Conservation (phyloP, 192 early-diverging fungal genomes). For the Gorgonomyces haynaldii region DNA sequence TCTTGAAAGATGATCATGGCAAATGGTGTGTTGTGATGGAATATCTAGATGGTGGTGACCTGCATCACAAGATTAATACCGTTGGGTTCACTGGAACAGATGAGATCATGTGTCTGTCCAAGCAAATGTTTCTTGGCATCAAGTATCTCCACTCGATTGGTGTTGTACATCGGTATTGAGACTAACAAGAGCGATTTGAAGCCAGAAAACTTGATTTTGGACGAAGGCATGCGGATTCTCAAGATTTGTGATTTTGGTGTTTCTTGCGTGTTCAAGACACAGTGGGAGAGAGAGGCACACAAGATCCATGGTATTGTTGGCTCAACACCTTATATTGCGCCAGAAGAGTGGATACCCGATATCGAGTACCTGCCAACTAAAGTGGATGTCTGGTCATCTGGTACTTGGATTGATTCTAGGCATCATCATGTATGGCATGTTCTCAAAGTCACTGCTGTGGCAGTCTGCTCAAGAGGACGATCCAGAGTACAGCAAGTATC, state of each 20-base stretch:
- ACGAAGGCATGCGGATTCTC: conserved; percentile 25
- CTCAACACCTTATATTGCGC: conserved; percentile 45
- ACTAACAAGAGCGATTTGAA: conserved; percentile 24
- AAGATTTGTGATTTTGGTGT: conserved; percentile 50
- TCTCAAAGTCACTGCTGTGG: conserved; percentile 20
- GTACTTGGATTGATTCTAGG: conserved; percentile 11
- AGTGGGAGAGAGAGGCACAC: conserved; percentile 28
- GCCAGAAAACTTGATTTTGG: conserved; percentile 44
- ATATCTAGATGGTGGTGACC: conserved; percentile 43
- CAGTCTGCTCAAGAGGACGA: conserved; percentile 8
- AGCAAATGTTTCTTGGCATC: conserved; percentile 37
- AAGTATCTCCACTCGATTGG: conserved; percentile 41
- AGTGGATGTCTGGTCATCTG: conserved; percentile 43
- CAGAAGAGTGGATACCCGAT: conserved; percentile 37
- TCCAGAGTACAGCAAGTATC: conserved; percentile 13
- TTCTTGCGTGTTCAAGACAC: conserved; percentile 35
- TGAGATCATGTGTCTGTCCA: conserved; percentile 41
- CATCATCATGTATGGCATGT: conserved; percentile 22
- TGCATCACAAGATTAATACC: conserved; percentile 23
- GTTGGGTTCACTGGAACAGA: conserved; percentile 20
- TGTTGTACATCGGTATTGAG: conserved; percentile 33
- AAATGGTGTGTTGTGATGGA: conserved; percentile 47
- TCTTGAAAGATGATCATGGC: conserved; percentile 75
- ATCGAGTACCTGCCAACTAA: conserved; percentile 30
- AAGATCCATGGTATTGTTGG: conserved; percentile 35